These are phyloP conservation scores for Lycium ferocissimum DNA, from an alignment of 257 asterid genomes.

Conservation along the genomic window DNA sequence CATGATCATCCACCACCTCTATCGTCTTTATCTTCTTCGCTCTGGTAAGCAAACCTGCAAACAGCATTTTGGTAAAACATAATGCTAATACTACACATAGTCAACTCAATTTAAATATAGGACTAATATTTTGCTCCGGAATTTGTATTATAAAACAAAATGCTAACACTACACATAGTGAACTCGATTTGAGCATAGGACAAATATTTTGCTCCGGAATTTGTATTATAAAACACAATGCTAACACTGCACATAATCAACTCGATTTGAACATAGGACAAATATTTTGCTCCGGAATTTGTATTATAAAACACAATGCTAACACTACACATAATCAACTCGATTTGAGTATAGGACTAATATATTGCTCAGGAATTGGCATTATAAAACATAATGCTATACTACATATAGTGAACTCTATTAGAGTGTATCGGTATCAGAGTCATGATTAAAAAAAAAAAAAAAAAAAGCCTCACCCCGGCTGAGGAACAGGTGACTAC, in stretches of 20 bases:
- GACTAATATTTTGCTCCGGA: neutral
- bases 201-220: neutral
- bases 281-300: too few relatives aligned
- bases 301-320: too few relatives aligned
- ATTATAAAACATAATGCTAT: too few relatives aligned
- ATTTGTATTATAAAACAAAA: too few relatives aligned
- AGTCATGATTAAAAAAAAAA: neutral
- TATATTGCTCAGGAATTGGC: too few relatives aligned
- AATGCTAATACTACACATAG: neutral
- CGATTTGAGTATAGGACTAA: too few relatives aligned
- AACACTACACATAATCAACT: too few relatives aligned
- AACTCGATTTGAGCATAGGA: neutral
- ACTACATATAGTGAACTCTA: neutral
- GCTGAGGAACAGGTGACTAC: conserved; percentile 47
- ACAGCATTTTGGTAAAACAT: neutral
- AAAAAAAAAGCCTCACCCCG: conserved; percentile 50
- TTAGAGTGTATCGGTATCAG: neutral
- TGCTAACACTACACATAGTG: too few relatives aligned
- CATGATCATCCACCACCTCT: conserved; percentile 74
- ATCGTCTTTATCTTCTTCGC: conserved; percentile 60
- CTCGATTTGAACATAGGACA: neutral
- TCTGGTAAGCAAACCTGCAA: conserved; percentile 74
- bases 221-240: neutral
- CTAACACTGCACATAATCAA: neutral
- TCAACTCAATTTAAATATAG: neutral